Evolutionary conservation across 768 basidiomycete species (phyloP).

Genomic region (Russula griseocarnosa): DNA sequence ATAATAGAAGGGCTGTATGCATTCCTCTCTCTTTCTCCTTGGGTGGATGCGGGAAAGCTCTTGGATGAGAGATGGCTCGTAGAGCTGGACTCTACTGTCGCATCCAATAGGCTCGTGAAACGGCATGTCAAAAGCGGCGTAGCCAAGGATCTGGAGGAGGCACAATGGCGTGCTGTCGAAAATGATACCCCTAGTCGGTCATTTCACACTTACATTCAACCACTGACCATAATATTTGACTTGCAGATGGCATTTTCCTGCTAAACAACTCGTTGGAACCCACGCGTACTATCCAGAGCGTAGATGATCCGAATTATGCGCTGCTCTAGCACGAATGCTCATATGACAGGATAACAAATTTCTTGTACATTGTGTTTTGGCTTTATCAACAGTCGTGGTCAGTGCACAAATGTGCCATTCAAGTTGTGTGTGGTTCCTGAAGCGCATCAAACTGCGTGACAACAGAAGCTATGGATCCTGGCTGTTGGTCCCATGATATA

Average conservation of each 20-base stretch:
- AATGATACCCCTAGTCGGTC: conserved; percentile 73
- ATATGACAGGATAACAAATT: neutral
- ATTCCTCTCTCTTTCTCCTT: conserved; percentile 67
- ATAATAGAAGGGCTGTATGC: conserved; percentile 90
- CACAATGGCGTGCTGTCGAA: conserved; percentile 63
- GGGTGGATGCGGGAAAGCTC: conserved; percentile 58
- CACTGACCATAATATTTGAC: neutral
- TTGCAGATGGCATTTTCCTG: conserved; percentile 44
- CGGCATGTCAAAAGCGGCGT: conserved; percentile 80
- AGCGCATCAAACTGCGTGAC: too few species aligned
- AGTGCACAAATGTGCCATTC: too few species aligned
- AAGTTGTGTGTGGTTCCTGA: too few species aligned
- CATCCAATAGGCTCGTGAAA: conserved; percentile 55
- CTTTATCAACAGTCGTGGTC: neutral
- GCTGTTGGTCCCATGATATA: too few species aligned
- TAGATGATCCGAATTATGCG: conserved; percentile 40
- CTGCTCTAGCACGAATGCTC: neutral
- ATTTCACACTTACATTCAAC: neutral
- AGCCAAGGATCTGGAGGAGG: conserved; percentile 58
- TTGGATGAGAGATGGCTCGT: conserved; percentile 82
- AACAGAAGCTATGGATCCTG: too few species aligned
- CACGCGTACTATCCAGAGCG: conserved; percentile 41
- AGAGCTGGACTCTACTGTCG: conserved; percentile 52
- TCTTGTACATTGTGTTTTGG: neutral
- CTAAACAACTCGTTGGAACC: conserved; percentile 39